Conservation (phyloP, 305 asterid genomes). For the Fraxinus albicans region DNA sequence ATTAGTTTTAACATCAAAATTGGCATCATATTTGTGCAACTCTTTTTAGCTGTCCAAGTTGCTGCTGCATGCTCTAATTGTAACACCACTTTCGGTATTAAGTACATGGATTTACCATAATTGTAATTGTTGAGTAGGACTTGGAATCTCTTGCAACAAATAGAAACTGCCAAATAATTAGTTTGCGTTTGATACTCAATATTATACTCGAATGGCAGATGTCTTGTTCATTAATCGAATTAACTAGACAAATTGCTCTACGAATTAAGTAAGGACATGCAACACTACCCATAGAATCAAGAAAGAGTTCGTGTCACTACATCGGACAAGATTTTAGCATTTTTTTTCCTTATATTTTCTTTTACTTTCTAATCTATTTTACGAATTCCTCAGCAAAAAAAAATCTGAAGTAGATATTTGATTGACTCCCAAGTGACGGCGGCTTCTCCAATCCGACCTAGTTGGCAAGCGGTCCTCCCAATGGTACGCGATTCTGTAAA, state of each 20-base stretch:
- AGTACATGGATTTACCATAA: constrained; percentile 14
- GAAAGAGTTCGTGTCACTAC: not conserved
- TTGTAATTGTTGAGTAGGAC: not conserved
- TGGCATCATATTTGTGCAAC: constrained; percentile 17
- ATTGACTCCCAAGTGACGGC: not conserved
- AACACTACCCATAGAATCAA: not conserved
- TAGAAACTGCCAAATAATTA: not conserved
- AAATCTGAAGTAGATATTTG: not conserved
- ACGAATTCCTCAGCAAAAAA: not conserved
- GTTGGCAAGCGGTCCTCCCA: not conserved
- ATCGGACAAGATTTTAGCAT: not conserved
- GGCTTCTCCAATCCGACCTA: not conserved
- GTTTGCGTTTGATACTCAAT: not conserved
- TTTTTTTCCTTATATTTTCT: too few relatives aligned
- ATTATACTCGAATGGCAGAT: not conserved
- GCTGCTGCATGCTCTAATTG: not conserved
- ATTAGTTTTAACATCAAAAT: not conserved
- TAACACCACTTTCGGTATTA: constrained; percentile 12
- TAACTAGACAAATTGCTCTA: not conserved
- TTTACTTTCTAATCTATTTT: not conserved
- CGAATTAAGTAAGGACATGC: not conserved
- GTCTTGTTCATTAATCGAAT: not conserved
- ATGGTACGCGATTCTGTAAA: not conserved
- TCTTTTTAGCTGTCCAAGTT: not conserved
- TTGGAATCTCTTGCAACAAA: not conserved